Evolutionary conservation across 1,284 basidiomycete species (phyloP), one percentile per base, ranked within the genome.

Genomic region (Ustilago hordei): DNA sequence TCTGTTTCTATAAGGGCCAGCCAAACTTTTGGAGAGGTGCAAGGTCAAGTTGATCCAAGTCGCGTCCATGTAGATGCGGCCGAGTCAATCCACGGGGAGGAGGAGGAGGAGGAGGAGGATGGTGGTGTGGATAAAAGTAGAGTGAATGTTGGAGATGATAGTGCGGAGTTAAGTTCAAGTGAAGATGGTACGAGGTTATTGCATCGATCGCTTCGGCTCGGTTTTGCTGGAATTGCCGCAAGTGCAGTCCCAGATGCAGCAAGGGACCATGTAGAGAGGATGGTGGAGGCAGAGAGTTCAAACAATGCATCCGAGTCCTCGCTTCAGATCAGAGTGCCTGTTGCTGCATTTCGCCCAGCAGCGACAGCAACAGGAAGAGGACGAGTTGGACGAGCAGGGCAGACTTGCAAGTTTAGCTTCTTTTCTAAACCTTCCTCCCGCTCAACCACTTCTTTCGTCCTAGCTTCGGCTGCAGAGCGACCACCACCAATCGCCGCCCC

Each of bases 381-480:
- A 28, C 23, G 11, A 11, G 38, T 17, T 39, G 38, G 3, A 39
- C 11, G 38, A n/a, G 19, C 11, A 23, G 47, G 47, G 8, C 5
- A 34, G 8, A 72, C 69, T 5, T 73, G 70, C 23, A 57, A 64
- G 5, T 73, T 73, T 47, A 67, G 56, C 8, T 64, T 73, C 58
- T 73, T 73, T 48, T 41, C 55, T 39, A 70, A 59, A 32, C 64
- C 19, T 23, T 12, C 9, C 8, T 35, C 50, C 32, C 63, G 28
- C 5, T 13, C 43, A 17, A 36, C 53, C 15, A 39, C 28, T 6
- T 50, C 28, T 1, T 11, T 38, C 55, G 4, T 28, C 15, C 3
- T 19, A 1, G 19, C 48, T 31, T 23, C 19, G 19, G 28, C 13
- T 12, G 9, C 23, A 19, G 17, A 4, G 15, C 41, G 2, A 45